A percentile compares a stretch with the other conserved stretches of the same genome.
phyloP scores from a whole-genome alignment of 352 stramenopile species.

The Globisporangium paroecandrum region DNA sequence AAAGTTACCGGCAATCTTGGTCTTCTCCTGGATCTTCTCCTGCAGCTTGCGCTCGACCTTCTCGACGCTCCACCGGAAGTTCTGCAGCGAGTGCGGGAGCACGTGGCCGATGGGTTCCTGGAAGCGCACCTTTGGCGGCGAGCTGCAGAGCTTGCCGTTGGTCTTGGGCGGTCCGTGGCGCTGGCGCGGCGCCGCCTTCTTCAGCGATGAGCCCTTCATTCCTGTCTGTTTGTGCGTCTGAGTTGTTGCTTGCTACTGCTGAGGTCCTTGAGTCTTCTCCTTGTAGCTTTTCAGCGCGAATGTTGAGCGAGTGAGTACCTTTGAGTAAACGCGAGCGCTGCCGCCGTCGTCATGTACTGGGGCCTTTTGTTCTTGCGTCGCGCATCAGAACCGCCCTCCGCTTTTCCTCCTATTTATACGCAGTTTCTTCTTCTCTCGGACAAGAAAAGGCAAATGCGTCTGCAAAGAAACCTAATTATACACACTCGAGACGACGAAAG shows the following conservation, averaged over 20 bases:
- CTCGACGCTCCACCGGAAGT: constrained; percentile 74
- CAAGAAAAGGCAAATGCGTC: neutral
- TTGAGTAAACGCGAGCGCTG: neutral
- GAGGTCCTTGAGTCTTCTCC: neutral
- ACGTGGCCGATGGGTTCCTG: constrained; percentile 56
- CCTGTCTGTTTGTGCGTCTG: neutral
- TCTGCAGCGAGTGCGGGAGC: constrained; percentile 58
- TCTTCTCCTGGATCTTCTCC: constrained; percentile 86
- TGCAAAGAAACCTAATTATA: neutral
- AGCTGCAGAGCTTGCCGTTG: constrained; percentile 34
- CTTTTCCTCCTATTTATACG: neutral
- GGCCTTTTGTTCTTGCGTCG: neutral
- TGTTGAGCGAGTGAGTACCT: neutral
- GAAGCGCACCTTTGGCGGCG: constrained; percentile 56
- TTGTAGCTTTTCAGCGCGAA: neutral
- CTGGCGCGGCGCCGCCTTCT: constrained; percentile 20
- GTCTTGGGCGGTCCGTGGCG: constrained; percentile 3
- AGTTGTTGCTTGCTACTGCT: neutral
- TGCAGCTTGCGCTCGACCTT: constrained; percentile 82
- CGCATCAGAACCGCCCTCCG: neutral
- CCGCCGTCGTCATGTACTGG: neutral
- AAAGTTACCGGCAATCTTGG: constrained; percentile 79
- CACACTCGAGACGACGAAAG: neutral
- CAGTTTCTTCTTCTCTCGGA: neutral
- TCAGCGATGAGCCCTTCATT: constrained; percentile 46